Evolutionary conservation across 169 alveolate genomes (phyloP).

Genomic region (Babesia bigemina): DNA sequence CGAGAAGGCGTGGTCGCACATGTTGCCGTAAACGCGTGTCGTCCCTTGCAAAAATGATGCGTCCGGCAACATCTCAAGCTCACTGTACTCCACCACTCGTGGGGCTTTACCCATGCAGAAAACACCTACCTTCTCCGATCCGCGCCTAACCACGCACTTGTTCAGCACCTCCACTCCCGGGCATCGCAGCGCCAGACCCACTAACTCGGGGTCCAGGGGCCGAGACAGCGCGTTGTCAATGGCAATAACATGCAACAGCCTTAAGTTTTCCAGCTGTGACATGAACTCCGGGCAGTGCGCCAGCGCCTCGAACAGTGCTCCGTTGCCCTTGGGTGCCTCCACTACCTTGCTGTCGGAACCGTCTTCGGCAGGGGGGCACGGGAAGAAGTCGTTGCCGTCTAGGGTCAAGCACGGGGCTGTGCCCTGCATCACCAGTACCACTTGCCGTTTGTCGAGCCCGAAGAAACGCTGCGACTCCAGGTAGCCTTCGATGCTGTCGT

Average conservation of each 20-base stretch:
- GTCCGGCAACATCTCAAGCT: slow-evolving; percentile 35
- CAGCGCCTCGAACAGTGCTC: slow-evolving; percentile 69
- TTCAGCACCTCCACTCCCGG: slow-evolving; percentile 52
- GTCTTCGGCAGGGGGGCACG: not conserved
- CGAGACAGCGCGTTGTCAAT: slow-evolving; percentile 54
- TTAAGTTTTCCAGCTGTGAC: slow-evolving; percentile 12
- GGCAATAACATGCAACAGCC: slow-evolving; percentile 52
- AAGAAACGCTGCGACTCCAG: slow-evolving; percentile 57
- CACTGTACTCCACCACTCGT: slow-evolving; percentile 59
- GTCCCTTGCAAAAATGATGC: slow-evolving; percentile 17
- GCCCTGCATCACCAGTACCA: slow-evolving; percentile 63
- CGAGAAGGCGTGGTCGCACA: slow-evolving; percentile 76
- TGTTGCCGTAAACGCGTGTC: slow-evolving; percentile 58
- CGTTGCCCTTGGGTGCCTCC: slow-evolving; percentile 73
- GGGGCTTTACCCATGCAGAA: slow-evolving; percentile 47
- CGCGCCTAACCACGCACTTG: slow-evolving; percentile 52
- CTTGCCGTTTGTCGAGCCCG: slow-evolving; percentile 60
- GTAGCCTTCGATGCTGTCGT: slow-evolving; percentile 56
- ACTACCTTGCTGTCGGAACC: slow-evolving; percentile 5
- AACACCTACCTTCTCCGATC: slow-evolving; percentile 50
- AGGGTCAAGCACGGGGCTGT: slow-evolving; percentile 54
- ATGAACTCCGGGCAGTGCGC: slow-evolving; percentile 40
- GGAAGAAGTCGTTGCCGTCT: slow-evolving; percentile 12
- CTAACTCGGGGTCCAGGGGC: slow-evolving; percentile 63
- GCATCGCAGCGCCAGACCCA: slow-evolving; percentile 35